These are phyloP conservation scores for Nannochloropsis gaditana DNA, from an alignment of 108 stramenopile genomes.

Conservation along the genomic window DNA sequence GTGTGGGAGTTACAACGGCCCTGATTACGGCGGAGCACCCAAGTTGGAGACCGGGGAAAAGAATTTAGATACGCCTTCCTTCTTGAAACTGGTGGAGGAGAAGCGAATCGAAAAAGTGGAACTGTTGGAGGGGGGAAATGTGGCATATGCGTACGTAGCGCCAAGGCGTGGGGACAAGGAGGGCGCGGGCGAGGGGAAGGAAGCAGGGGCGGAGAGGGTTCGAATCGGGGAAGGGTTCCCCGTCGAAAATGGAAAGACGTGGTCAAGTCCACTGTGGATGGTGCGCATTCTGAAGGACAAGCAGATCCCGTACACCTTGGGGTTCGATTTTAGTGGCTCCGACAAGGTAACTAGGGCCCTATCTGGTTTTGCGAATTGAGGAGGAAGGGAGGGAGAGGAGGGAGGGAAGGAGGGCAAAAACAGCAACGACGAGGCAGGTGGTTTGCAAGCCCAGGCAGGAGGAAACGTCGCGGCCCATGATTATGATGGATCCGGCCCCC, in stretches of 20 bases:
- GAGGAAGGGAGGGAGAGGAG: neutral
- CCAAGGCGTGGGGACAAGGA: neutral
- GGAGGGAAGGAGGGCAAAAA: neutral
- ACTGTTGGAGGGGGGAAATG: neutral
- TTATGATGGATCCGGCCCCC: no score
- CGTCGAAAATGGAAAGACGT: constrained; percentile 34
- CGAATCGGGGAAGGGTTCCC: constrained; percentile 43
- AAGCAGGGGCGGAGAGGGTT: constrained; percentile 18
- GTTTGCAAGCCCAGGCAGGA: no score
- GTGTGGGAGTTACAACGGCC: constrained; percentile 17
- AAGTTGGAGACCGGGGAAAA: neutral
- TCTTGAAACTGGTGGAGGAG: neutral
- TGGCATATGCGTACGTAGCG: neutral
- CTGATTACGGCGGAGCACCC: neutral
- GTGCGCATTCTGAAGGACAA: constrained; percentile 35
- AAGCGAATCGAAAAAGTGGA: neutral
- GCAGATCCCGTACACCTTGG: neutral
- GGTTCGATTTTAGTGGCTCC: neutral
- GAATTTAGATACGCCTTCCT: neutral
- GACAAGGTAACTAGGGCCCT: neutral
- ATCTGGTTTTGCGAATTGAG: neutral
- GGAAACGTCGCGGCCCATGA: no score
- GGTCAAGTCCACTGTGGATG: constrained; percentile 45
- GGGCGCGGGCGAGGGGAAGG: neutral
- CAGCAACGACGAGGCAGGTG: no score